A percentile compares a stretch with the other conserved stretches of the same genome.
Conservation (phyloP, 805 yeast genomes). For the Lipomyces anomalus region DNA sequence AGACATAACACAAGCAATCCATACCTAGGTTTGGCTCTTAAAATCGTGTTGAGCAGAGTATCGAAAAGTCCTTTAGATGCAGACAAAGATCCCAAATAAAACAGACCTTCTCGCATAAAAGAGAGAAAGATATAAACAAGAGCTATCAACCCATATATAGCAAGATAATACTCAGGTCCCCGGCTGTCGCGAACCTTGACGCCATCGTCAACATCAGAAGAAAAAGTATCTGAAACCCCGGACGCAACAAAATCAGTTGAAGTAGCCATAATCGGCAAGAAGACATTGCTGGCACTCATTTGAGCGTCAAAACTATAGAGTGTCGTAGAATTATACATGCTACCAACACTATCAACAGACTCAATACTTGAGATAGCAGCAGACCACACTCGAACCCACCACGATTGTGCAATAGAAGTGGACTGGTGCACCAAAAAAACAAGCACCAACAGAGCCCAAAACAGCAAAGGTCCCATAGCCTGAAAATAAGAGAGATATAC, state of each 20-base stretch:
- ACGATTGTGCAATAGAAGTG: slow-evolving; percentile 66
- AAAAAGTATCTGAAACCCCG: slow-evolving; percentile 2
- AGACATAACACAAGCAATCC: no score
- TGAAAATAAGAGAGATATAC: slow-evolving; percentile 67
- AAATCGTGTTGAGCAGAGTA: slow-evolving; percentile 54
- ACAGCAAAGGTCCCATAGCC: slow-evolving; percentile 59
- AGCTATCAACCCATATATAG: slow-evolving; percentile 69
- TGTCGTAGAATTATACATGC: background rate
- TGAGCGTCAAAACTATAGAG: background rate
- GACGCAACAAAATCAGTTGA: slow-evolving; percentile 4
- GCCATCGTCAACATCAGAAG: background rate
- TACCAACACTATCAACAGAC: background rate
- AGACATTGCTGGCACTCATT: slow-evolving; percentile 2
- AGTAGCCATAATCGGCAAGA: background rate
- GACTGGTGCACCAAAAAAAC: slow-evolving; percentile 55
- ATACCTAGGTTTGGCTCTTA: slow-evolving; percentile 72
- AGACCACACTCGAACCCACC: slow-evolving; percentile 90
- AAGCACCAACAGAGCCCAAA: slow-evolving; percentile 45
- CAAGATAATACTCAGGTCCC: slow-evolving; percentile 49
- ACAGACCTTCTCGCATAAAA: slow-evolving; percentile 47
- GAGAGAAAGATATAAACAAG: slow-evolving; percentile 43
- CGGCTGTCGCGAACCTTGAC: background rate
- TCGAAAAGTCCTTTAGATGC: slow-evolving; percentile 76
- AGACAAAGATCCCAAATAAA: slow-evolving; percentile 62
- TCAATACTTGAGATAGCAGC: slow-evolving; percentile 17